Percentiles rank a stretch among this genome's conserved stretches.
These are phyloP conservation scores for Tetraselmis striata DNA, from an alignment of 139 green algal genomes.

Conservation along the genomic window DNA sequence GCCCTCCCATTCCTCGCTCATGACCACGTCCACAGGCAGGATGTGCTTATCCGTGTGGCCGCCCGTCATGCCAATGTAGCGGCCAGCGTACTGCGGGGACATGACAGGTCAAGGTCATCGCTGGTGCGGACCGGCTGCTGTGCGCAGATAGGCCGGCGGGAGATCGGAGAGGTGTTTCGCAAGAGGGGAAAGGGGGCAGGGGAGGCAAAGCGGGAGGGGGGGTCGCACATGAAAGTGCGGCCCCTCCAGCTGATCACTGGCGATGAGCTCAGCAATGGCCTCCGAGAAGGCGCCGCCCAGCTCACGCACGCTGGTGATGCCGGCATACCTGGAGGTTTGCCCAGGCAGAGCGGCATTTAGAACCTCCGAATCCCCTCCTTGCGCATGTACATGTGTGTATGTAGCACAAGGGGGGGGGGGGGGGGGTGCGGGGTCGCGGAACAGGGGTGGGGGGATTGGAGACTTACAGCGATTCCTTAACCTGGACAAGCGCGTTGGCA, in stretches of 20 bases:
- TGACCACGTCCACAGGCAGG: background rate
- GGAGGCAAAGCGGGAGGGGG: background rate
- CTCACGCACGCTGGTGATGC: background rate
- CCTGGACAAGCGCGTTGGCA: background rate
- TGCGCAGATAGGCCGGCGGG: too few species aligned
- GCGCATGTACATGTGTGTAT: too few species aligned
- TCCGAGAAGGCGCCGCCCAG: background rate
- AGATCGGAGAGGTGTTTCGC: background rate
- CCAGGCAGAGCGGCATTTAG: background rate
- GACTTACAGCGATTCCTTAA: background rate
- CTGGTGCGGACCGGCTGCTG: background rate
- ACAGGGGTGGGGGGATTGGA: background rate
- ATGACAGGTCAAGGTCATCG: background rate
- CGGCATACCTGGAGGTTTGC: background rate
- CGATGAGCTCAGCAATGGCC: background rate
- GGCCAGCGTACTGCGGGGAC: background rate
- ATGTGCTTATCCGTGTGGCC: background rate
- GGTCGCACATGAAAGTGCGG: background rate
- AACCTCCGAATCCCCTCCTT: background rate
- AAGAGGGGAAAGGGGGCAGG: background rate
- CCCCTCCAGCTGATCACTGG: background rate
- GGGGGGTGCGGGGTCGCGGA: background rate
- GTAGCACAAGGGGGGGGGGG: background rate
- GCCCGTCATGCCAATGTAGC: background rate
- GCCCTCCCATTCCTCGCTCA: background rate